phyloP scores from a whole-genome alignment of 1,139 yeast species.

The Kazachstania sp. region DNA sequence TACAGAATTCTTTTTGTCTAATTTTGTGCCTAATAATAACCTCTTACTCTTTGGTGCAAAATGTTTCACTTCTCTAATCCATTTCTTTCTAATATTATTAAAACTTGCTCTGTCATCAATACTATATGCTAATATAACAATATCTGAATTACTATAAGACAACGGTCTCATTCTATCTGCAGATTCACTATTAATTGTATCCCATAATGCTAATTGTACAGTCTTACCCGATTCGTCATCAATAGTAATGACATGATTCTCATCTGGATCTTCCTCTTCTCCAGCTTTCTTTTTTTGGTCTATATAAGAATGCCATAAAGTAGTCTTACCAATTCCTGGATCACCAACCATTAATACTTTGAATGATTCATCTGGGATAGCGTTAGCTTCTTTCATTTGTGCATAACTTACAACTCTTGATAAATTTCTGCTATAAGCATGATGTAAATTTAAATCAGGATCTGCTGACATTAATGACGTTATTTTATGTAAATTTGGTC shows the following conservation, averaged over 20 bases:
- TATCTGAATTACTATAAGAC: constrained; percentile 74
- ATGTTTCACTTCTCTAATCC: constrained; percentile 82
- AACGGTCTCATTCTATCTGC: constrained; percentile 78
- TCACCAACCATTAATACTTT: constrained; percentile 88
- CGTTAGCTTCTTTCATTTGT: constrained; percentile 14
- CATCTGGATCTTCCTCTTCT: neutral
- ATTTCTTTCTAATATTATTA: constrained; percentile 65
- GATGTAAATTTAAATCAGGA: neutral
- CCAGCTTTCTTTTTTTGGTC: constrained; percentile 47
- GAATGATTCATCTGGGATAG: constrained; percentile 20
- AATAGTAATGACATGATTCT: constrained; percentile 23
- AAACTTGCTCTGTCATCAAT: constrained; percentile 56
- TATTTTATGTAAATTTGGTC: neutral
- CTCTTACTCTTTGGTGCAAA: constrained; percentile 77
- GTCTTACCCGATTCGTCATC: constrained; percentile 38
- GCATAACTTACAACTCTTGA: constrained; percentile 23
- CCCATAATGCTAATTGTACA: constrained; percentile 78
- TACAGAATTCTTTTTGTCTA: constrained; percentile 39
- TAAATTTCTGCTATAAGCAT: constrained; percentile 20
- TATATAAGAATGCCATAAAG: constrained; percentile 72
- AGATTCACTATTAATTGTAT: constrained; percentile 93
- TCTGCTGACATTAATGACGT: constrained; percentile 3
- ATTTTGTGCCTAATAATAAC: constrained; percentile 69
- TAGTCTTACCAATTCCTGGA: constrained; percentile 90
- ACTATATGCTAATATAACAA: constrained; percentile 68